A percentile compares a stretch with the other conserved stretches of the same genome.
phyloP scores from a whole-genome alignment of 1,284 basidiomycete species.

The Cryptococcus maquisensis region DNA sequence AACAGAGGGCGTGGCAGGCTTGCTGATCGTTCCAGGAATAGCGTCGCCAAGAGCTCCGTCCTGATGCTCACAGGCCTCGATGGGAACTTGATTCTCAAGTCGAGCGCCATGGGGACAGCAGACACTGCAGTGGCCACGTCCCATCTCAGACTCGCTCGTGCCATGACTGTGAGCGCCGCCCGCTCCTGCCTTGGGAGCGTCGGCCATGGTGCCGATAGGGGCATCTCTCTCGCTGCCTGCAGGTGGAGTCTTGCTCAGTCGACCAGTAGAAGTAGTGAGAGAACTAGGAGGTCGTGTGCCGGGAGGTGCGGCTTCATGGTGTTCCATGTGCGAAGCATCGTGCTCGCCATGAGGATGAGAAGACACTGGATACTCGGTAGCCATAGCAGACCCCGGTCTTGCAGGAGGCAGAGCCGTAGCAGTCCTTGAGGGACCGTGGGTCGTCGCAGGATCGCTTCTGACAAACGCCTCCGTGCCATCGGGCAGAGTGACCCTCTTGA shows the following conservation, averaged over 20 bases:
- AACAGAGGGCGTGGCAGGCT: slow-evolving; percentile 8
- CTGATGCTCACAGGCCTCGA: slow-evolving; percentile 33
- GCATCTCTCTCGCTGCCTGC: slow-evolving; percentile 2
- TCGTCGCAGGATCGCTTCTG: slow-evolving; percentile 3
- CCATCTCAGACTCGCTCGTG: slow-evolving; percentile 18
- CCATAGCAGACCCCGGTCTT: background rate
- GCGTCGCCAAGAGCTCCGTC: slow-evolving; percentile 10
- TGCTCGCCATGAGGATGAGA: background rate
- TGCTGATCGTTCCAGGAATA: background rate
- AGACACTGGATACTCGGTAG: background rate
- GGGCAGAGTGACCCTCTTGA: slow-evolving; percentile 30
- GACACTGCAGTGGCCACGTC: slow-evolving; percentile 26
- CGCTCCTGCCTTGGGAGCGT: background rate
- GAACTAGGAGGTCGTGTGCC: slow-evolving; percentile 6
- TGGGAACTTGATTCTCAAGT: slow-evolving; percentile 16
- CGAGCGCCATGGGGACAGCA: slow-evolving; percentile 32
- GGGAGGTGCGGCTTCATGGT: background rate
- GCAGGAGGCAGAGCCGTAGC: background rate
- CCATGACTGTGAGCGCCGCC: slow-evolving; percentile 1
- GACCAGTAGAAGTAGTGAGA: background rate
- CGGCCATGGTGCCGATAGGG: background rate
- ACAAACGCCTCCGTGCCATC: slow-evolving; percentile 31
- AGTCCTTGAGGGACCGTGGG: background rate
- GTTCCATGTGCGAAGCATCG: background rate
- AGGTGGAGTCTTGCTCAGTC: slow-evolving; percentile 5